Evolutionary conservation across 805 yeast genomes (phyloP), one percentile per base, ranked within the genome.

Genomic region (Starmerella davenportii): DNA sequence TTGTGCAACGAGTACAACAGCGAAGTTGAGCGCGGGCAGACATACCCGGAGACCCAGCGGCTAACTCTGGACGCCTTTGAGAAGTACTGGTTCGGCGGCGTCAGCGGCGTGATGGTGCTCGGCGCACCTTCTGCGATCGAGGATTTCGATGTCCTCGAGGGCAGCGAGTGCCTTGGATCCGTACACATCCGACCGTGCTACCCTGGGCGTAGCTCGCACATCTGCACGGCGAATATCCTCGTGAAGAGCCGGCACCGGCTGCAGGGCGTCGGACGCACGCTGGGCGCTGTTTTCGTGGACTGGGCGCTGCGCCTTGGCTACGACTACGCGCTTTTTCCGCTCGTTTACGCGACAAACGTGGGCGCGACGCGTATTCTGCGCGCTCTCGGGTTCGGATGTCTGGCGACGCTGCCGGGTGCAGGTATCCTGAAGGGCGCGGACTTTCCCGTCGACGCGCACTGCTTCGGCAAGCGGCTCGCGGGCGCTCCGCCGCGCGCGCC

Each of bases 221-320:
- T 90, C n/a, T 84, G 93, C 50, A 79, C 93, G 0, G 93, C 81
- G 1, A 76, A 77, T 17, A 79, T 87, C 49, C 61, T 87, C 27
- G 96, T 87, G 2, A 84, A 87, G 57, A 90, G 93, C 3, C 93
- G 93, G 46, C 81, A 81, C 48, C 64, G 98, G 50, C 84, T 87
- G 20, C 80, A 79, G 54, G 94, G 95, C 4, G 80, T 90, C 21
- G 98, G 96, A 4, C 64, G 76, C 39, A 78, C 90, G 0, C 57
- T 90, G 44, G 75, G 79, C 15, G 93, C 82, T 50, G 77, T 92
- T 49, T 81, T 73, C 49, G 55, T 85, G 19, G 81, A 77, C 43
- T 90, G 96, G 96, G 82, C 95, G 1, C 87, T 87, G 13, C 65
- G 74, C 44, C 62, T 90, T 30, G 95, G 95, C 3, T 87, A 79